phyloP scores from a whole-genome alignment of 1,284 basidiomycete species.

The Hypsizygus ulmarius region DNA sequence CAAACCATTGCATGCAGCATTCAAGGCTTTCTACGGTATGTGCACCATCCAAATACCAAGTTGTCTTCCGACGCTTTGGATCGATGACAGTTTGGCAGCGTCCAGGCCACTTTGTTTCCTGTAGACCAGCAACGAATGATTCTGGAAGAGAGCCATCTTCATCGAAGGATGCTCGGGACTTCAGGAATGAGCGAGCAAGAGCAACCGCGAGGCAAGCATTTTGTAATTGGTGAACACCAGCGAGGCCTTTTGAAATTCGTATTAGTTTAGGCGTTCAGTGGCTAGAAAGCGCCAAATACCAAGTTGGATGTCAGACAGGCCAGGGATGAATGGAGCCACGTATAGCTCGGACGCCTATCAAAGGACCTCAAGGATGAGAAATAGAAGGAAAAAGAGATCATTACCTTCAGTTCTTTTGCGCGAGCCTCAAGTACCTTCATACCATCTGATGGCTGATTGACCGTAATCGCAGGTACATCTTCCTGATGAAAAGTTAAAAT shows the following conservation, averaged over 20 bases:
- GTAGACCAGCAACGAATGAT: slow-evolving; percentile 61
- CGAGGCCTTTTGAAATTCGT: slow-evolving; percentile 55
- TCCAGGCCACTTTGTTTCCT: slow-evolving; percentile 89
- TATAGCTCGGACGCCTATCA: slow-evolving; percentile 62
- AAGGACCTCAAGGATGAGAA: background rate
- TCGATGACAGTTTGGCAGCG: slow-evolving; percentile 86
- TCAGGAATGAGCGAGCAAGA: slow-evolving; percentile 71
- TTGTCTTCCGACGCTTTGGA: slow-evolving; percentile 46
- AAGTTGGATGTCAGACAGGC: slow-evolving; percentile 56
- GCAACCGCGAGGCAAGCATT: slow-evolving; percentile 90
- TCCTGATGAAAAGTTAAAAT: slow-evolving; percentile 39
- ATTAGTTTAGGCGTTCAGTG: slow-evolving; percentile 5
- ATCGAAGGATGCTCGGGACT: slow-evolving; percentile 30
- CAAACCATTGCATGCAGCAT: slow-evolving; percentile 88
- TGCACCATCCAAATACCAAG: slow-evolving; percentile 95
- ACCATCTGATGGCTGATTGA: slow-evolving; percentile 72
- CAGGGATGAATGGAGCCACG: slow-evolving; percentile 49
- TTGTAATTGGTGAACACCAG: slow-evolving; percentile 86
- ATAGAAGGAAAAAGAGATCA: background rate
- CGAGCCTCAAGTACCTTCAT: slow-evolving; percentile 64
- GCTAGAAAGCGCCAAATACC: slow-evolving; percentile 41
- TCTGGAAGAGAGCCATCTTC: slow-evolving; percentile 42
- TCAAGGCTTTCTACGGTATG: slow-evolving; percentile 91
- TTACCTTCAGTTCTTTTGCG: slow-evolving; percentile 66
- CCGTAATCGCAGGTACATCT: slow-evolving; percentile 83